Conservation (phyloP, 192 early-diverging fungal species). For the Allomyces arbusculus region DNA sequence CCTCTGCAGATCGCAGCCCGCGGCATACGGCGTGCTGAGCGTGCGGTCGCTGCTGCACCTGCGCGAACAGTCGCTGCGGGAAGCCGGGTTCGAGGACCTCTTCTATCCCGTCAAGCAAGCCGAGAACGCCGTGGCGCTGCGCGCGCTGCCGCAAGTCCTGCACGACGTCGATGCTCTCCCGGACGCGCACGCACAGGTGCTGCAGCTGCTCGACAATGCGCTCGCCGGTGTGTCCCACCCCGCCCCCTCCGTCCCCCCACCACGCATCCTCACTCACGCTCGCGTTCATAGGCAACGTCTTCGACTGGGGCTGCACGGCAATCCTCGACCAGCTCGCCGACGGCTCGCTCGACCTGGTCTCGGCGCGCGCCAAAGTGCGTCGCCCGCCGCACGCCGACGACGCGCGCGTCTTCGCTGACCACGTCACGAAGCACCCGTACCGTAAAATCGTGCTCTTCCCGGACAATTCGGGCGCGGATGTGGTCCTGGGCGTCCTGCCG, state of each 20-base stretch:
- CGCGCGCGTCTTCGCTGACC: conserved; percentile 16
- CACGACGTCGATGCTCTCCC: conserved; percentile 20
- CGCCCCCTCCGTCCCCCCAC: too few relatives aligned
- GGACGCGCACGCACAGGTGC: conserved; percentile 12
- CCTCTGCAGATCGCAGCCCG: conserved; percentile 19
- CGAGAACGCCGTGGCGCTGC: conserved; percentile 43
- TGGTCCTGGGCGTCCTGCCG: conserved; percentile 56
- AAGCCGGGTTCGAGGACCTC: conserved; percentile 61
- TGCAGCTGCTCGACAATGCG: conserved; percentile 37
- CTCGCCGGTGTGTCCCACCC: conserved; percentile 28
- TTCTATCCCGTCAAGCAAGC: conserved; percentile 43
- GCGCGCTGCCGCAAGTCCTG: conserved; percentile 23
- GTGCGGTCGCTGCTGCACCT: conserved; percentile 49
- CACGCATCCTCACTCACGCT: too few relatives aligned
- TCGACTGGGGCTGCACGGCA: conserved; percentile 52
- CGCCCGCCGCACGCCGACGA: conserved; percentile 23
- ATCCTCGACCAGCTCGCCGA: conserved; percentile 32
- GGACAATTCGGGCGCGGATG: conserved; percentile 65
- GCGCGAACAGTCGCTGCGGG: conserved; percentile 61
- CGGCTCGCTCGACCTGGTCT: conserved; percentile 35
- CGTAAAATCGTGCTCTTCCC: conserved; percentile 51
- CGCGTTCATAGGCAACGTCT: conserved; percentile 61
- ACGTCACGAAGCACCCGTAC: conserved; percentile 16
- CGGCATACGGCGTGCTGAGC: conserved; percentile 48
- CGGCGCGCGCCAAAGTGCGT: conserved; percentile 20